Conservation (phyloP, 2,329 filamentous ascomycete species). For the Arthrobotrys iridis region DNA sequence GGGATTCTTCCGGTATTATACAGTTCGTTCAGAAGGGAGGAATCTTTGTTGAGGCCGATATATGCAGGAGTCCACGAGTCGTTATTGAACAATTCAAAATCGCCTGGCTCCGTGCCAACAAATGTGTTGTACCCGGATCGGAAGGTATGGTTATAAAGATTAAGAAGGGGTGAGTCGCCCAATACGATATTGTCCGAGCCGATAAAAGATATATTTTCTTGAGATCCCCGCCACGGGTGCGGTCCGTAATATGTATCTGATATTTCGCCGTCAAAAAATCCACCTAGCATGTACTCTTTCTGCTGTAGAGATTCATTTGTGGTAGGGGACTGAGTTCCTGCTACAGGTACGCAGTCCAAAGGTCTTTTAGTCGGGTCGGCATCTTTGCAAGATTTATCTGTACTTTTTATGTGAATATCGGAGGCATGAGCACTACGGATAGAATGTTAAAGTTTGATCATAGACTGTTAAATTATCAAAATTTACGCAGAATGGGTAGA, state of each 20-base stretch:
- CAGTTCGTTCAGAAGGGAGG: not conserved
- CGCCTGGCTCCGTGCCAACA: not conserved
- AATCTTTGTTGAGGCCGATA: slow-evolving; percentile 7
- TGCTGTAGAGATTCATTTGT: not conserved
- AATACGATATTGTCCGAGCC: not conserved
- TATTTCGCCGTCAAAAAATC: slow-evolving; percentile 14
- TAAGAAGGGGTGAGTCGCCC: not conserved
- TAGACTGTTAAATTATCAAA: no score
- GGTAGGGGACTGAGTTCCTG: not conserved
- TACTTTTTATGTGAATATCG: slow-evolving; percentile 12
- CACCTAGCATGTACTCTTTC: slow-evolving; percentile 16
- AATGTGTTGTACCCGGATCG: slow-evolving; percentile 4
- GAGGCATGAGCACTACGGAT: not conserved
- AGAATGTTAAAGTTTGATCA: no score
- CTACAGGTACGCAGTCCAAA: not conserved
- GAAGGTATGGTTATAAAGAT: not conserved
- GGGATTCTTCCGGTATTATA: not conserved
- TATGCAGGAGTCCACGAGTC: slow-evolving; percentile 1
- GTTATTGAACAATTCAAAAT: not conserved
- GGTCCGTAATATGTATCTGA: not conserved
- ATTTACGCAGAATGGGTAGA: no score
- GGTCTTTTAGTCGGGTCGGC: not conserved
- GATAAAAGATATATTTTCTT: not conserved
- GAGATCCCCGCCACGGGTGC: not conserved
- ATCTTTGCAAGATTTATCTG: not conserved